These are phyloP conservation scores for Penicillium sp. DNA, from an alignment of 2,329 filamentous ascomycete species.

Conservation along the genomic window DNA sequence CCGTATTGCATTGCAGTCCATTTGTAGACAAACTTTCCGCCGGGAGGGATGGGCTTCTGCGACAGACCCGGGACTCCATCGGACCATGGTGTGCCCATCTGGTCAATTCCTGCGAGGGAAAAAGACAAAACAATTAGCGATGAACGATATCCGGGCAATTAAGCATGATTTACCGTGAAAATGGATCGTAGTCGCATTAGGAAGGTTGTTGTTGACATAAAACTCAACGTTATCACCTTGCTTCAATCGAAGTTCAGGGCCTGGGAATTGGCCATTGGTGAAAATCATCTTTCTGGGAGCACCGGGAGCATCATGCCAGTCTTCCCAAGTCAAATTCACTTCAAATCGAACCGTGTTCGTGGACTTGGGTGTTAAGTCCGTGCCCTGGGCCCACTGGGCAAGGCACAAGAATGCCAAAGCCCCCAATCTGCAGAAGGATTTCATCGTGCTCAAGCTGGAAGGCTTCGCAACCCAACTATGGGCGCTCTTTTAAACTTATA, in stretches of 20 bases:
- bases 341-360: neutral
- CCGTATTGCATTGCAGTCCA: conserved; percentile 52
- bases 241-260: neutral
- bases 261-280: neutral
- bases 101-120: conserved; percentile 21
- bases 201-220: neutral
- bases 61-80: conserved; percentile 54
- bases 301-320: neutral
- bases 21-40: conserved; percentile 45
- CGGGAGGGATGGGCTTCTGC: conserved; percentile 49
- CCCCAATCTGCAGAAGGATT: neutral
- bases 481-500: neutral
- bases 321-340: neutral
- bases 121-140: neutral
- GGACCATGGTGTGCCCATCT: conserved; percentile 50
- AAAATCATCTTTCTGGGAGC: neutral
- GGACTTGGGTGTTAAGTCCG: neutral
- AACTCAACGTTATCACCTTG: neutral
- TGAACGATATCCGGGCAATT: neutral
- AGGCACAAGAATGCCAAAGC: neutral
- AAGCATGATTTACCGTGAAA: neutral
- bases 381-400: neutral
- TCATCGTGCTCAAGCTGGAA: neutral
- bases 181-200: neutral
- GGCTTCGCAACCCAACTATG: neutral